Evolutionary conservation across 352 stramenopile genomes (phyloP).

Genomic region (Blastocystis sp.): DNA sequence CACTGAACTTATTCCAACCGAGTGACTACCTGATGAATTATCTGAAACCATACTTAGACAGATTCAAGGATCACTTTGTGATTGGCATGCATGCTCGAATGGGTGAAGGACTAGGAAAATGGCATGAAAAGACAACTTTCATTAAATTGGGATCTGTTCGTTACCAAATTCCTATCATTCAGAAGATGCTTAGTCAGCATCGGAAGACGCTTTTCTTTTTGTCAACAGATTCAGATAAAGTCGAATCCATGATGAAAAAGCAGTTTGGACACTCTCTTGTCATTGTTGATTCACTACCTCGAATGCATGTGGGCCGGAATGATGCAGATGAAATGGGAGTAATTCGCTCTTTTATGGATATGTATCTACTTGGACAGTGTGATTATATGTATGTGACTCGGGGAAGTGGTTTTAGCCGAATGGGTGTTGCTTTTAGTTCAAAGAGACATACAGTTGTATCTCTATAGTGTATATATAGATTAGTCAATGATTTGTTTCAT

Average conservation of each 20-base stretch:
- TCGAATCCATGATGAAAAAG: neutral
- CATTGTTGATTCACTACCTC: neutral
- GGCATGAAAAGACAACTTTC: conserved; percentile 1
- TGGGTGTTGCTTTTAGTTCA: neutral
- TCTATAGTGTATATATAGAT: neutral
- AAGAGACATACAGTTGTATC: conserved; percentile 25
- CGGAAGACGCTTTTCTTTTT: neutral
- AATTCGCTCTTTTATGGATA: conserved; percentile 47
- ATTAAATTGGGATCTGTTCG: neutral
- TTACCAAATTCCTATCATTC: neutral
- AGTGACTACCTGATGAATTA: neutral
- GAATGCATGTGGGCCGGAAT: conserved; percentile 11
- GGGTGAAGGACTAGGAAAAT: neutral
- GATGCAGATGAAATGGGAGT: neutral
- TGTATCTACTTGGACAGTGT: conserved; percentile 54
- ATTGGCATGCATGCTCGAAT: conserved; percentile 35
- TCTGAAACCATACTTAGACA: conserved; percentile 6
- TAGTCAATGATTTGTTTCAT: conserved; percentile 39
- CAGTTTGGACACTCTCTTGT: neutral
- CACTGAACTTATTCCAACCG: conserved; percentile 12
- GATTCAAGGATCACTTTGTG: neutral
- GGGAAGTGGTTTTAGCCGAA: conserved; percentile 22
- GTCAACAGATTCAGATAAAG: conserved; percentile 39
- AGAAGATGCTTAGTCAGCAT: neutral
- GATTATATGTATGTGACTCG: conserved; percentile 18